Evolutionary conservation across 2,329 filamentous ascomycete species (phyloP).

Genomic region (Chaetomium olivaceum): DNA sequence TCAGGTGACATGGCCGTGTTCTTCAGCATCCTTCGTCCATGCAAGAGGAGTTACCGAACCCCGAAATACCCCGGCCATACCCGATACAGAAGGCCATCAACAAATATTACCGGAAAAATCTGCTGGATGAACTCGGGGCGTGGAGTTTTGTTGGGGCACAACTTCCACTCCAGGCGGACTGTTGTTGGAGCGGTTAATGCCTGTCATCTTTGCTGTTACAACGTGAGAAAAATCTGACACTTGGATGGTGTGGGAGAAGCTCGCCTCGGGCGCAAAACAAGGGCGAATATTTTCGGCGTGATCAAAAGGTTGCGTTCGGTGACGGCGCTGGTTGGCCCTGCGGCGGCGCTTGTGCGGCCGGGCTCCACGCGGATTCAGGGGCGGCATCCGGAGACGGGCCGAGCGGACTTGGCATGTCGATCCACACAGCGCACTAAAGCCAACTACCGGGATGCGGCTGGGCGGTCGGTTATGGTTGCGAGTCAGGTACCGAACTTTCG

Average conservation of each 20-base stretch:
- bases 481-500: conserved; percentile 16
- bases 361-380: conserved; percentile 13
- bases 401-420: conserved; percentile 19
- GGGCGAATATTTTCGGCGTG: not conserved
- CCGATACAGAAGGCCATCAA: not conserved
- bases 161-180: not conserved
- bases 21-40: not conserved
- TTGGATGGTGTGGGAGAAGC: not conserved
- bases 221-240: not conserved
- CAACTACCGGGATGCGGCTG: conserved; percentile 15
- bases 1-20: not conserved
- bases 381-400: conserved; percentile 20
- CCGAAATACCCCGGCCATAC: not conserved
- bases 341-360: not conserved
- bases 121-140: not conserved
- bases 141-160: not conserved
- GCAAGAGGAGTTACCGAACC: not conserved
- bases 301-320: not conserved
- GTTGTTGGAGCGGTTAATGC: not conserved
- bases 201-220: not conserved
- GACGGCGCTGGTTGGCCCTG: conserved; percentile 1
- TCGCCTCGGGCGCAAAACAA: not conserved
- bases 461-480: not conserved
- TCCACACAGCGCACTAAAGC: conserved; percentile 7
- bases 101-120: not conserved